Evolutionary conservation across 441 rosid species (phyloP).

Genomic region (Geranium incanum): DNA sequence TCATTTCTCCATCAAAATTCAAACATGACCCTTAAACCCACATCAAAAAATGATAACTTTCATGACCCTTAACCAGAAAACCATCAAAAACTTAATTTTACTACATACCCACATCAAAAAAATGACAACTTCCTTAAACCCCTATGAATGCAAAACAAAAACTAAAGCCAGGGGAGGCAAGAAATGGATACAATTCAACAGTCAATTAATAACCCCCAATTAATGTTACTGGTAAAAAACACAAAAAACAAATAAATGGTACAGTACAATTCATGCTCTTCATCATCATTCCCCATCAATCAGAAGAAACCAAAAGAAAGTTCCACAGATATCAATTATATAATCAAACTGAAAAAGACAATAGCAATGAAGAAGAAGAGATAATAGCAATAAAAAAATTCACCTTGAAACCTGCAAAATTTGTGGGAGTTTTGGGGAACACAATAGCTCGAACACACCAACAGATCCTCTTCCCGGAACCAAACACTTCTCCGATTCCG

Average conservation of each 20-base stretch:
- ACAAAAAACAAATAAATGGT: background rate
- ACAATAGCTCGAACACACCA: constrained; percentile 41
- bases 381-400: constrained; percentile 26
- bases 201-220: constrained; percentile 7
- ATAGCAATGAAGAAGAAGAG: constrained; percentile 20
- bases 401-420: constrained; percentile 51
- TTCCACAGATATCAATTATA: background rate
- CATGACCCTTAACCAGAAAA: background rate
- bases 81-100: background rate
- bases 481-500: constrained; percentile 26
- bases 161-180: constrained; percentile 6
- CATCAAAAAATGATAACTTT: background rate
- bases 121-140: background rate
- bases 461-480: constrained; percentile 32
- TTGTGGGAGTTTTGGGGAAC: constrained; percentile 59
- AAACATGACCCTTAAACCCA: background rate
- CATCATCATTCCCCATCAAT: constrained; percentile 5
- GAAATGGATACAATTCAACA: constrained; percentile 2
- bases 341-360: constrained; percentile 10
- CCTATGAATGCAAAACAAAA: background rate
- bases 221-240: background rate
- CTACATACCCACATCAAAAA: background rate
- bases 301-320: constrained; percentile 8
- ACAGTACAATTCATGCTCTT: constrained; percentile 6
- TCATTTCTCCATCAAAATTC: constrained; percentile 9